A percentile compares a stretch with the other conserved stretches of the same genome.
Conservation (phyloP, 768 basidiomycete species). For the Mycena alexandri region DNA sequence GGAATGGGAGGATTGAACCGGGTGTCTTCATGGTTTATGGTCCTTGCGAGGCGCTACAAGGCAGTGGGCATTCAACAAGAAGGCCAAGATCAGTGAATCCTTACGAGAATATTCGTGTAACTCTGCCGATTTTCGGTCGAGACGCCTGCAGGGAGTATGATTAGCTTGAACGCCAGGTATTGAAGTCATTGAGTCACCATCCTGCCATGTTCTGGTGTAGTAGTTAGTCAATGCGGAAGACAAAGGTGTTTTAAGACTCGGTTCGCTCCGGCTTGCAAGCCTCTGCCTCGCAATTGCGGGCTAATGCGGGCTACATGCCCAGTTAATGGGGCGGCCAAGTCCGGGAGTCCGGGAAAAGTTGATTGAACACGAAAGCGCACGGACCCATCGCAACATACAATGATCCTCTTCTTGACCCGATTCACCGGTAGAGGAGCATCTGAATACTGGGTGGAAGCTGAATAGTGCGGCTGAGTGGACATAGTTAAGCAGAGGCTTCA, state of each 20-base stretch:
- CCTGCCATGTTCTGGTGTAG: slow-evolving; percentile 75
- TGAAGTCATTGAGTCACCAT: slow-evolving; percentile 53
- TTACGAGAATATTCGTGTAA: slow-evolving; percentile 70
- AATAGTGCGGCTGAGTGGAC: background rate
- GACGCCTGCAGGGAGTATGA: slow-evolving; percentile 40
- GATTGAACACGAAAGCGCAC: slow-evolving; percentile 33
- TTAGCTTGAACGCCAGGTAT: background rate
- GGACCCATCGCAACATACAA: slow-evolving; percentile 84
- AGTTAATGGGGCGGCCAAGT: too few species aligned
- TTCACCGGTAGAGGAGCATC: slow-evolving; percentile 31
- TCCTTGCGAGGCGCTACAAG: slow-evolving; percentile 65
- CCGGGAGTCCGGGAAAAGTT: background rate
- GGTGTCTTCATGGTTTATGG: slow-evolving; percentile 63
- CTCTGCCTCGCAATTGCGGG: too few species aligned
- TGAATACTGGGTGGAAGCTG: background rate
- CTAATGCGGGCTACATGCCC: too few species aligned
- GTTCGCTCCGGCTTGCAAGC: too few species aligned
- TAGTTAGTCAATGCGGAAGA: slow-evolving; percentile 14
- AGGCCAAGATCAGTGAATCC: slow-evolving; percentile 30
- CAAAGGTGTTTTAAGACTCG: background rate
- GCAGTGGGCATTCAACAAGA: background rate
- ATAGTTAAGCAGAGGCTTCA: background rate
- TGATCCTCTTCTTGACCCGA: slow-evolving; percentile 66
- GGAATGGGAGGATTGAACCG: slow-evolving; percentile 59
- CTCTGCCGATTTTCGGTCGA: slow-evolving; percentile 55